Evolutionary conservation across 164 flowering plant species (phyloP), one percentile per base, ranked within the genome.

Genomic region (Magnolia kwangsiensis): DNA sequence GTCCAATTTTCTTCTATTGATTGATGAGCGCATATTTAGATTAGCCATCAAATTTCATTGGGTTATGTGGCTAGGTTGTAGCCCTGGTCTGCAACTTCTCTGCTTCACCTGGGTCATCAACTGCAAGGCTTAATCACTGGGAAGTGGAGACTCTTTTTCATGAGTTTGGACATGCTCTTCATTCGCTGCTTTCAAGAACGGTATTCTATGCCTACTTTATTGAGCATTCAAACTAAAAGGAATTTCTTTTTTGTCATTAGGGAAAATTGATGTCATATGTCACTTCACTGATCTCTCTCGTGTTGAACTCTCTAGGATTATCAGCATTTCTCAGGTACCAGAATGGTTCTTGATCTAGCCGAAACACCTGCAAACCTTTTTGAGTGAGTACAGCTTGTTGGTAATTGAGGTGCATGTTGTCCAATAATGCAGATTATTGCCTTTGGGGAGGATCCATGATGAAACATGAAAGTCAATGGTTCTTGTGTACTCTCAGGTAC

Each of bases 161-260:
- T 79, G 99, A 96, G 84, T 96, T 96, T 88, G 99, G 99, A 50
- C 99, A 96, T 82, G 99, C 99, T 73, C 95, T 96, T 80, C 99
- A 96, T 84, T 91, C 99, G 6, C 79, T 96, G 73, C 95, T 96
- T 75, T 94, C 99, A 66, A 86, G 99, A 88, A 92, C 99, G 90
- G 99, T 96, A 91, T 65, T 31, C 21, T 24, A 4, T 71, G 24
- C 49, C 16, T 67, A 21, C 16, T 21, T 75, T 65, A 51, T 6
- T 6, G 5, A 73, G 11, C 20, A 23, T 7, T 10, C 59, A 67
- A 49, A 66, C n/a, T 23, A 51, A 19, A 37, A 37, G 24, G 37
- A 68, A 20, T 67, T n/a, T 16, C 18, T 55, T 68, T 70, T 67
- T 67, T 67, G 19, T 21, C 37, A n/a, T 21, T 65, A 1, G 45